Percentiles rank a stretch among this genome's conserved stretches.
phyloP scores from a whole-genome alignment of 805 yeast genomes.

The Candida fluviatilis region DNA sequence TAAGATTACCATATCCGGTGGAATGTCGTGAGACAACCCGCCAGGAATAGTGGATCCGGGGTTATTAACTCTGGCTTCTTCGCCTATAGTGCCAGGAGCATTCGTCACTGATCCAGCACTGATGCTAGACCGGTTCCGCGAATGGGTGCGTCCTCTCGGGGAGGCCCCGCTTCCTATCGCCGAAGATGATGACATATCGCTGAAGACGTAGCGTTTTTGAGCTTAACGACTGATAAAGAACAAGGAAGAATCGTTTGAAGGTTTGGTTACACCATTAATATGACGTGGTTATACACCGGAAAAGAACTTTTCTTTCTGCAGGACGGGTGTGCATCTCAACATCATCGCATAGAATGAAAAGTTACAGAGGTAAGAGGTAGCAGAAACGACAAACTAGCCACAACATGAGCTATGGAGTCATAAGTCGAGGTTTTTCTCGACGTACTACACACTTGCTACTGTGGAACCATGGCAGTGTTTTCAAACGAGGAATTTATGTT shows the following conservation, averaged over 20 bases:
- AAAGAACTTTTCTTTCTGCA: too few relatives aligned
- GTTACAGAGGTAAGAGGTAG: not conserved
- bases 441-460: not conserved
- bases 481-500: conserved; percentile 9
- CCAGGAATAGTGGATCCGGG: conserved; percentile 2
- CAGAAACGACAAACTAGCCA: not conserved
- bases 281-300: too few relatives aligned
- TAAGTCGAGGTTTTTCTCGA: not conserved
- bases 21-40: conserved; percentile 29
- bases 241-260: too few relatives aligned
- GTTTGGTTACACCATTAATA: too few relatives aligned
- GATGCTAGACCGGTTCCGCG: conserved; percentile 3
- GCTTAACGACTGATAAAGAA: too few relatives aligned
- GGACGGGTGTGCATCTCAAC: too few relatives aligned
- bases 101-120: conserved; percentile 7
- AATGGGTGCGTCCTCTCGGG: conserved; percentile 5
- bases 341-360: not conserved
- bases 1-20: conserved; percentile 42
- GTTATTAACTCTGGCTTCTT: conserved; percentile 3
- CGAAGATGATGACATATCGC: conserved; percentile 1
- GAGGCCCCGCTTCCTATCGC: conserved; percentile 1
- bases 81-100: not conserved
- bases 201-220: too few relatives aligned
- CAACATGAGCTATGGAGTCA: not conserved
- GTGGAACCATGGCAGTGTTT: not conserved